These are phyloP conservation scores for Trichosporon inkin DNA, from an alignment of 1,284 basidiomycete genomes.

Conservation along the genomic window DNA sequence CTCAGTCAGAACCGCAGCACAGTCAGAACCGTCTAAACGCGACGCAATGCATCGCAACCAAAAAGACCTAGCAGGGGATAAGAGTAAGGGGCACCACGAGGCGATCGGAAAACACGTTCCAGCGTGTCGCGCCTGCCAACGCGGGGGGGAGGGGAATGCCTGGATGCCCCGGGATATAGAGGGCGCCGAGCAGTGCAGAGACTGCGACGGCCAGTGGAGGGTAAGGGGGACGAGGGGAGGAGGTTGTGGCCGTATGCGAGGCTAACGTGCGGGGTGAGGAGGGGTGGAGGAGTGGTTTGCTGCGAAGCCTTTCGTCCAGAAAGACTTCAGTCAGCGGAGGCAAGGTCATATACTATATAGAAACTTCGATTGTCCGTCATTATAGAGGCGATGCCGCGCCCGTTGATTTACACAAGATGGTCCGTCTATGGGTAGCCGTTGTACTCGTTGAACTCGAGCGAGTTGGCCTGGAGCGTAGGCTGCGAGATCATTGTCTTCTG, in stretches of 20 bases:
- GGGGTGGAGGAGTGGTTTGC: neutral
- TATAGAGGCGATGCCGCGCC: slow-evolving; percentile 4
- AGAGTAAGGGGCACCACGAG: neutral
- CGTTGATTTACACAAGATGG: slow-evolving; percentile 3
- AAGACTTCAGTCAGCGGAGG: neutral
- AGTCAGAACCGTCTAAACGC: neutral
- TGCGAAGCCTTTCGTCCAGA: neutral
- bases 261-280: neutral
- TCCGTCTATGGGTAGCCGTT: slow-evolving; percentile 10
- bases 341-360: slow-evolving; percentile 8
- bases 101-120: neutral
- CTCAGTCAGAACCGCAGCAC: no score
- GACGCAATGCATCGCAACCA: slow-evolving; percentile 9
- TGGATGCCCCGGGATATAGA: no score
- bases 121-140: slow-evolving; percentile 9
- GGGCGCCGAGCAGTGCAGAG: no score
- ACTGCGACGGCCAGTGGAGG: no score
- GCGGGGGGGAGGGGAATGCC: neutral
- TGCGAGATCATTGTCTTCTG: slow-evolving; percentile 48
- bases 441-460: slow-evolving; percentile 49
- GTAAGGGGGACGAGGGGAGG: no score
- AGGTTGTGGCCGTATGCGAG: no score
- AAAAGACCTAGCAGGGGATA: slow-evolving; percentile 2
- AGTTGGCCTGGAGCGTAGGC: slow-evolving; percentile 48
- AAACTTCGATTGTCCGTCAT: slow-evolving; percentile 8